Base-by-base conservation (phyloP, 805 yeast species). In the Wickerhamomyces mucosus region DNA sequence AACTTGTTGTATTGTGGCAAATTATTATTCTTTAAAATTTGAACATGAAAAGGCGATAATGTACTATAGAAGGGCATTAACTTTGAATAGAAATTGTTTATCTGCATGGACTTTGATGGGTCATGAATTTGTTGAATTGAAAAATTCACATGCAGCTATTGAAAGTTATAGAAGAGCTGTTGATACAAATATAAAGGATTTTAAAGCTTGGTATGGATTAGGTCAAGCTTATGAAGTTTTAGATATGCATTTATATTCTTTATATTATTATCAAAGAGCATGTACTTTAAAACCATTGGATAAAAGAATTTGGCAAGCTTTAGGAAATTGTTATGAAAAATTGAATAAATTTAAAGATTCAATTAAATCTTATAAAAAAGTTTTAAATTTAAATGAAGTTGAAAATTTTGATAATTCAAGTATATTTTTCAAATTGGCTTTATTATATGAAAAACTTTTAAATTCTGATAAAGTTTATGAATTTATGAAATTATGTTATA, bases 51-150 rank as follows among this genome's bases (percentile, higher is more conserved):
- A 82, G 56, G 94, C 99, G 0, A 84, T 92, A 38, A 75, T 80
- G 75, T 86, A 85, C 56, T 92, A 88, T 50, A 79, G 85, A 45
- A 67, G 97, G 34, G 98, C 98, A 0, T 61, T 92, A 23, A 72
- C 83, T 0, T 63, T 92, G 37, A 82, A 86, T 51, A 73, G 80
- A 38, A 74, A 74, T 43, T 84, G 94, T 44, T 61, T 86, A 14
- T 74, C 85, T 40, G 96, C 97, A 0, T 92, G 97, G 97, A 92
- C 97, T 1, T 63, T 92, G 36, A 86, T 92, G 96, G 99, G 99
- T 9, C 99, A 92, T 56, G 99, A 92, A 58, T 92, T 84, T 59
- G 94, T 92, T 12, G 99, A 92, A 53, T 66, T 92, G 45, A 88
- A 89, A 50, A 92, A 92, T 57, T 80, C 95, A 1, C 95, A 92